phyloP scores from a whole-genome alignment of 1,284 basidiomycete species.

The Boletus austroedulis region DNA sequence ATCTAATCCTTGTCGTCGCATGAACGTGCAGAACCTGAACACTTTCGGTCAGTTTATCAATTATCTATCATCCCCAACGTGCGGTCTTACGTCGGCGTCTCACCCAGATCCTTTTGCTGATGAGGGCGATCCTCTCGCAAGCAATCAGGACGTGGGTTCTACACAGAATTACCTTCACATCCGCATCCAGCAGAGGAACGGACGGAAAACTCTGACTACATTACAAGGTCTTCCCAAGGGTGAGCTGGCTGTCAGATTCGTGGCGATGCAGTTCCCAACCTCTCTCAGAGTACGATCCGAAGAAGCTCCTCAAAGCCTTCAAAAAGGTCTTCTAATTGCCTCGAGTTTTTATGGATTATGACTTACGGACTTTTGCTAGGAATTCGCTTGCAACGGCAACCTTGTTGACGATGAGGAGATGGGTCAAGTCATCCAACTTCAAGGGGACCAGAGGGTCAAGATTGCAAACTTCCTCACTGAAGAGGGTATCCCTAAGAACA shows the following conservation, averaged over 20 bases:
- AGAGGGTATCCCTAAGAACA: constrained; percentile 68
- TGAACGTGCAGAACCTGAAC: constrained; percentile 88
- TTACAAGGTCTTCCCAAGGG: constrained; percentile 95
- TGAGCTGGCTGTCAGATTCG: constrained; percentile 37
- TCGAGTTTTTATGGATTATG: constrained; percentile 2
- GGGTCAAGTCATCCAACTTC: constrained; percentile 98
- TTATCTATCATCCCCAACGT: constrained; percentile 30
- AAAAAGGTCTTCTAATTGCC: constrained; percentile 72
- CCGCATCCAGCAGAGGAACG: constrained; percentile 99
- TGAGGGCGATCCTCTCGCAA: constrained; percentile 77
- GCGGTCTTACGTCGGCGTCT: constrained; percentile 11
- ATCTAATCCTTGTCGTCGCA: constrained; percentile 59
- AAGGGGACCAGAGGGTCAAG: constrained; percentile 96
- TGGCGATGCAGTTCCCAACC: constrained; percentile 15
- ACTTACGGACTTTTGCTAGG: constrained; percentile 47
- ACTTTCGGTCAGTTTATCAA: constrained; percentile 58
- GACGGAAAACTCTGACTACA: constrained; percentile 98
- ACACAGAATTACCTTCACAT: constrained; percentile 90
- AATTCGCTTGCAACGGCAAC: constrained; percentile 99
- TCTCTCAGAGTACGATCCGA: constrained; percentile 87
- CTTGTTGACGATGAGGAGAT: constrained; percentile 96
- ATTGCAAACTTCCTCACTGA: constrained; percentile 84
- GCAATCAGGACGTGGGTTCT: constrained; percentile 75
- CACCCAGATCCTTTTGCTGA: constrained; percentile 88
- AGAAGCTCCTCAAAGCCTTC: constrained; percentile 98